Percentiles rank a stretch among this genome's conserved stretches.
Conservation (phyloP, 2,329 filamentous ascomycete genomes). For the Penicillium griseofulvum region DNA sequence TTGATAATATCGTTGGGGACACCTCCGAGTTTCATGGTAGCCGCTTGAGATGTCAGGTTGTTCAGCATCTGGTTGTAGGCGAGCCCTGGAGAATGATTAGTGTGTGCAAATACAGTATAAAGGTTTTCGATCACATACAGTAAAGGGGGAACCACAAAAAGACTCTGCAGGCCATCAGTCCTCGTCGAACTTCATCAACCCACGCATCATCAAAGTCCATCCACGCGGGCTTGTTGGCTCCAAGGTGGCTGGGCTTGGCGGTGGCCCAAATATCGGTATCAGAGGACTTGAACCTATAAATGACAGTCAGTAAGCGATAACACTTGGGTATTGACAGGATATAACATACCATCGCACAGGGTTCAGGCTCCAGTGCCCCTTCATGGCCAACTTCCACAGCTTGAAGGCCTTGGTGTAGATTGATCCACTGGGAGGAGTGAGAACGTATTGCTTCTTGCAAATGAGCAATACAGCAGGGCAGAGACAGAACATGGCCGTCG, state of each 20-base stretch:
- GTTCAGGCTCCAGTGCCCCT: conserved; percentile 62
- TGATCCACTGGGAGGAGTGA: conserved; percentile 67
- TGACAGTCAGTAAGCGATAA: neutral
- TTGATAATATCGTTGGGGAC: conserved; percentile 57
- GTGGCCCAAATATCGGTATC: conserved; percentile 24
- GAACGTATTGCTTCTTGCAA: conserved; percentile 62
- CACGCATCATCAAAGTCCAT: conserved; percentile 82
- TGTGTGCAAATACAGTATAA: neutral
- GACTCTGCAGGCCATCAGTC: conserved; percentile 66
- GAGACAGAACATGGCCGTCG: conserved; percentile 62
- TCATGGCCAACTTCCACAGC: conserved; percentile 60
- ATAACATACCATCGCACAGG: conserved; percentile 54
- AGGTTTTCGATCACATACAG: conserved; percentile 27
- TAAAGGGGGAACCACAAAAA: conserved; percentile 61
- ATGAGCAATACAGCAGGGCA: conserved; percentile 61
- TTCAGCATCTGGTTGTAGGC: conserved; percentile 56
- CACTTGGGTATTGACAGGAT: neutral
- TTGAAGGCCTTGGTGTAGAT: conserved; percentile 66
- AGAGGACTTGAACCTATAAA: conserved; percentile 16
- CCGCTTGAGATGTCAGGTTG: conserved; percentile 56
- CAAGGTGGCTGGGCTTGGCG: conserved; percentile 35
- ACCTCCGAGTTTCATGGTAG: conserved; percentile 52
- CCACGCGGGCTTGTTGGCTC: conserved; percentile 28
- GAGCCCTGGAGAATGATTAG: conserved; percentile 32
- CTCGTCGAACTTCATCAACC: conserved; percentile 75